phyloP scores from a whole-genome alignment of 192 early-diverging fungal species.

The Umbelopsis isabellina region DNA sequence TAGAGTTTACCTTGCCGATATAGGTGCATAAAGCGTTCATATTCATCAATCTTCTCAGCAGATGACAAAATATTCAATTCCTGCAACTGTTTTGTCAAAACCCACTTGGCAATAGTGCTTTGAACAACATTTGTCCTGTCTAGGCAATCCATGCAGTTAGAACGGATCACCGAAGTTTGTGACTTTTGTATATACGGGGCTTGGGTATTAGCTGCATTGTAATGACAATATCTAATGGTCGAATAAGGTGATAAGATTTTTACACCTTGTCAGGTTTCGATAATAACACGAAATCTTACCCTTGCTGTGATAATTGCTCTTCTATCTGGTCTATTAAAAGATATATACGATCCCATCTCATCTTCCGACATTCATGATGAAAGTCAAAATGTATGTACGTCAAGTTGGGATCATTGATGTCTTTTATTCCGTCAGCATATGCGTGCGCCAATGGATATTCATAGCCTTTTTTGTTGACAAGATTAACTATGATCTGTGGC shows the following conservation, averaged over 20 bases:
- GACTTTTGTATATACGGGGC: conserved; percentile 39
- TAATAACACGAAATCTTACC: conserved; percentile 35
- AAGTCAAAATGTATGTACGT: conserved; percentile 96
- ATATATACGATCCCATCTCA: conserved; percentile 91
- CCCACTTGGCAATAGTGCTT: conserved; percentile 77
- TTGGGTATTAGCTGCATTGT: conserved; percentile 39
- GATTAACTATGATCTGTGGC: conserved; percentile 85
- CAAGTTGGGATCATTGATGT: conserved; percentile 58
- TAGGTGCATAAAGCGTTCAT: conserved; percentile 1
- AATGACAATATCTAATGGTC: conserved; percentile 56
- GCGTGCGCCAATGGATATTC: conserved; percentile 84
- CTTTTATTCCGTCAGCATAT: conserved; percentile 69
- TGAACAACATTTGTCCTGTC: conserved; percentile 99
- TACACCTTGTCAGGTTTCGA: background rate
- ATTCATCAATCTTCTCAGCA: background rate
- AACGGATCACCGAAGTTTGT: conserved; percentile 86
- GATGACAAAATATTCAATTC: background rate
- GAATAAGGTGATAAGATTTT: conserved; percentile 5
- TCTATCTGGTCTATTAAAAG: conserved; percentile 81
- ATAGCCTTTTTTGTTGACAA: conserved; percentile 94
- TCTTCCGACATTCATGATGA: conserved; percentile 94
- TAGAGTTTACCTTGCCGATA: background rate
- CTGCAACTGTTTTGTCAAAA: conserved; percentile 75
- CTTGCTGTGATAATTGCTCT: conserved; percentile 57
- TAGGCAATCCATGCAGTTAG: conserved; percentile 99